Percentiles rank a stretch among this genome's conserved stretches.
Evolutionary conservation across 164 flowering plant genomes (phyloP).

Genomic region (Magnolia officinalis): DNA sequence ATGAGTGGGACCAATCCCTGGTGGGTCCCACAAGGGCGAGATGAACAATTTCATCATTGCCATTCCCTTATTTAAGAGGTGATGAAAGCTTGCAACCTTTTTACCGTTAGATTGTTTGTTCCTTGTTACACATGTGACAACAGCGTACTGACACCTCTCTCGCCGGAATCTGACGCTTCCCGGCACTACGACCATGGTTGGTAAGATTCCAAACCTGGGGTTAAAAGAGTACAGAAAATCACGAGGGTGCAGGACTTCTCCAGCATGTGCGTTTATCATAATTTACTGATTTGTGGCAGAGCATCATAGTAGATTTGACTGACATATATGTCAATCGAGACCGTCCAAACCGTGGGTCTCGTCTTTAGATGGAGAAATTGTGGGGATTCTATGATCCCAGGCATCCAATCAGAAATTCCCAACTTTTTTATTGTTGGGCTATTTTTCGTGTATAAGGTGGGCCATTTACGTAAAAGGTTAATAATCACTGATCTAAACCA

Average conservation of each 20-base stretch:
- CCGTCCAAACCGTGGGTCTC: neutral
- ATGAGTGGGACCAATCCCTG: too few species aligned
- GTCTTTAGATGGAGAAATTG: too few species aligned
- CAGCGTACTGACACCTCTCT: neutral
- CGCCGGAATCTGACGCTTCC: constrained; percentile 4
- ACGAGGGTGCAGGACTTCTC: neutral
- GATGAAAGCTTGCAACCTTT: neutral
- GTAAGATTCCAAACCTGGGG: neutral
- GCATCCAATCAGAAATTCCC: neutral
- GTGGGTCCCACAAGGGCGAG: neutral
- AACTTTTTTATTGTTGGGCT: too few species aligned
- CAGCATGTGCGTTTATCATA: neutral
- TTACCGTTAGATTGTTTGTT: neutral
- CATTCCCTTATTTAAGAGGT: neutral
- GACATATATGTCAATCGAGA: too few species aligned
- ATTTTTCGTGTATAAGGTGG: neutral
- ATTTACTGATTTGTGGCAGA: neutral
- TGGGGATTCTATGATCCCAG: too few species aligned
- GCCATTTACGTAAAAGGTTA: neutral
- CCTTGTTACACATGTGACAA: constrained; percentile 4
- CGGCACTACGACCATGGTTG: neutral
- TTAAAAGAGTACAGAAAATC: neutral
- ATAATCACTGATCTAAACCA: too few species aligned
- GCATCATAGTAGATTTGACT: too few species aligned
- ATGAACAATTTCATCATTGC: neutral